These are phyloP conservation scores for Podaxis sp. DNA, from an alignment of 768 basidiomycete genomes.

Conservation along the genomic window DNA sequence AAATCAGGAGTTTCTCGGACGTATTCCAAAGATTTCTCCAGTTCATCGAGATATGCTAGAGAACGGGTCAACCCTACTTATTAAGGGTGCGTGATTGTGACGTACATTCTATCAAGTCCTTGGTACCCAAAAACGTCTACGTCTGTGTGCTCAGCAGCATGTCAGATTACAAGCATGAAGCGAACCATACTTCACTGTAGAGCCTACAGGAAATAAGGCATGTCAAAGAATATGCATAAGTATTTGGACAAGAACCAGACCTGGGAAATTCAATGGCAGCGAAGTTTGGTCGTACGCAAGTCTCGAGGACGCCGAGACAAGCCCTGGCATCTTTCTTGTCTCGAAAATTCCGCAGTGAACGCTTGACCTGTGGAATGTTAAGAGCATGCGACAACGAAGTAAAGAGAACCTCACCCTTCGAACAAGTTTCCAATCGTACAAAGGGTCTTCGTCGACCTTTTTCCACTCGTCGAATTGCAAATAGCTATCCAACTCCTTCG, in stretches of 20 bases:
- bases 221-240: neutral
- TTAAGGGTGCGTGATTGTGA: neutral
- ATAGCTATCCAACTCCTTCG: constrained; percentile 74
- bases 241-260: constrained; percentile 30
- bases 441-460: constrained; percentile 78
- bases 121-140: constrained; percentile 91
- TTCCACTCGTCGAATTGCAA: constrained; percentile 93
- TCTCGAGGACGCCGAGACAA: constrained; percentile 86
- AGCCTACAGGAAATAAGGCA: constrained; percentile 45
- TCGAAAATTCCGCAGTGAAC: constrained; percentile 69
- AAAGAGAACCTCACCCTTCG: constrained; percentile 49
- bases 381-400: neutral
- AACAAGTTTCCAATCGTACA: constrained; percentile 90
- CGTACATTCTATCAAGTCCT: constrained; percentile 83
- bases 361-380: constrained; percentile 54
- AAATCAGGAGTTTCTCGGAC: constrained; percentile 74
- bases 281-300: constrained; percentile 89
- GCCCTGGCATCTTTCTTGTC: constrained; percentile 81
- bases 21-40: constrained; percentile 71
- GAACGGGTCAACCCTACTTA: constrained; percentile 10
- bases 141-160: constrained; percentile 14
- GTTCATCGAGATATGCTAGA: constrained; percentile 79
- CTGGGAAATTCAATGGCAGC: constrained; percentile 87
- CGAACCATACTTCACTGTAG: constrained; percentile 82
- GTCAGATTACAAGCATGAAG: constrained; percentile 7